Evolutionary conservation across 2,329 filamentous ascomycete species (phyloP), one percentile per base, ranked within the genome.

Genomic region (Diaporthe batatas): DNA sequence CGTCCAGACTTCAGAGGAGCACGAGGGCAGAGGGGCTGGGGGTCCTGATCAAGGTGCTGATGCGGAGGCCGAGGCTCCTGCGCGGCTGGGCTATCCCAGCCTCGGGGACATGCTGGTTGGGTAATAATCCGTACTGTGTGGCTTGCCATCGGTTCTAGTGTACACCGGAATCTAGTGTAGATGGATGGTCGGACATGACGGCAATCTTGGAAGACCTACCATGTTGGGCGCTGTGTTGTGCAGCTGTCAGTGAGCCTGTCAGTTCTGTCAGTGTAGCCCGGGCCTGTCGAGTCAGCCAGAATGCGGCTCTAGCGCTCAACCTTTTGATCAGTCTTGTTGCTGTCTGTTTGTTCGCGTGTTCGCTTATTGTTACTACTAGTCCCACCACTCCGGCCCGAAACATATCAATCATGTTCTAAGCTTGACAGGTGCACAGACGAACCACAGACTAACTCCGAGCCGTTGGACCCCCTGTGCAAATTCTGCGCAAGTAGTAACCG

Each of bases 31-130:
- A 11, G 7, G 47, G 49, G 29, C 44, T n/a, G n/a, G n/a, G n/a
- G n/a, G n/a, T n/a, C n/a, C 44, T 53, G 16, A 67, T 53, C 47
- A 16, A 67, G 25, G 62, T 18, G 21, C 25, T 23, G 44, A 25
- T 23, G 44, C 44, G 51, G 44, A 49, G 44, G 42, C 10, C 34
- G 10, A 58, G 55, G 54, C 29, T 21, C 10, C n/a, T n/a, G 58
- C 3, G 44, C 32, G 44, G 32, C 62, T 12, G 62, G 62, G 62
- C 62, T 39, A 53, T 67, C 62, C 62, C 47, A 10, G 62, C 62
- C 62, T 65, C 44, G n/a, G 21, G 34, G 62, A 51, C 21, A 44
- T 65, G 62, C 29, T 49, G 59, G 59, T n/a, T 42, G 55, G 39
- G 58, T 47, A 47, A 62, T 47, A 62, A 39, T 47, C n/a, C n/a